Evolutionary conservation across 768 basidiomycete species (phyloP), one percentile per base, ranked within the genome.

Genomic region (Hygrocybe coccinea): DNA sequence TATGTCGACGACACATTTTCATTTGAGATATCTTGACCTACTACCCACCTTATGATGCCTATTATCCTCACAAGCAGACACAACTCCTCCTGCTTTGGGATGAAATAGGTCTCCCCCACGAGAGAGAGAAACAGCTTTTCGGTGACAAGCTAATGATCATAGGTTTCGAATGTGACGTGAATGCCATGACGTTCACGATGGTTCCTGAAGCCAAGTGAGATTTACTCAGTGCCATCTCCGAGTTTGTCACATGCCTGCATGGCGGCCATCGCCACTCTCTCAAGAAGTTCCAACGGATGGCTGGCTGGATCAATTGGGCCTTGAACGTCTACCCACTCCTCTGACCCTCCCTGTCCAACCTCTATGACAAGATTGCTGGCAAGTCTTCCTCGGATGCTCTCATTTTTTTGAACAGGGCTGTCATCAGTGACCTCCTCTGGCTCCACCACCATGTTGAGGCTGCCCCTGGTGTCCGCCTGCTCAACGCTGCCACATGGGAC

Each of bases 241-340:
- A 35, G 38, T 36, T 52, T 41, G 15, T 52, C 36, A 6, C 10
- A 43, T 5, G 15, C 8, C 7, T 41, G 11, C 6, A 10, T 9
- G 22, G 22, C 29, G 43, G 52, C 34, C 50, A 60, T 11, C 57
- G 60, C 0, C 60, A 56, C 11, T 2, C 59, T 0, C 58, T 71
- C 1, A 49, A 59, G 0, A 62, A 72, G 0, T 76, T 67, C 19
- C 72, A 72, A 46, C 39, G 41, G 0, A 52, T 76, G 1, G 67
- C 66, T 0, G 76, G 77, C 0, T 71, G 66, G 59, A 38, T 72
- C 9, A 78, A 76, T 53, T 79, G 76, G 75, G 52, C 60, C 0
- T 60, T 76, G 34, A 76, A 76, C 49, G 69, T 73, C 2, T 70
- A 58, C 24, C 72, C 73, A 0, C 57, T 71, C 0, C 56, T 72